These are phyloP conservation scores for Strobilomyces echinocephalus DNA, from an alignment of 768 basidiomycete genomes.

Conservation along the genomic window DNA sequence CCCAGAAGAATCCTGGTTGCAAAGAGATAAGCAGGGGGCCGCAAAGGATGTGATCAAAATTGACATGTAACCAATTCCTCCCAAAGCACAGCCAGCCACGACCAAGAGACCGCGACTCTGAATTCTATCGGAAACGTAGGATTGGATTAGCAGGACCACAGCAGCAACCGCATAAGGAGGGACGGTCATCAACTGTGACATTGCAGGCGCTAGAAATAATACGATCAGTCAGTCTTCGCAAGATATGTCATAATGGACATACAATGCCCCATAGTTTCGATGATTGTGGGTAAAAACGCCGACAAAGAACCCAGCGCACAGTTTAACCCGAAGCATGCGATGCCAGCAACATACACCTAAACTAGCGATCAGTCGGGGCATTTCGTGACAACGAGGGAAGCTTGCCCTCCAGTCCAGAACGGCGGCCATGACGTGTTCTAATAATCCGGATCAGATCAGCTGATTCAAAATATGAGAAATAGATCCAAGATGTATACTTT, in stretches of 20 bases:
- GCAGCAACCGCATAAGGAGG: constrained; percentile 49
- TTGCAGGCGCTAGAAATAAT: constrained; percentile 33
- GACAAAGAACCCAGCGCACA: constrained; percentile 46
- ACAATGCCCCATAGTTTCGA: constrained; percentile 47
- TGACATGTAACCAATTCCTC: constrained; percentile 42
- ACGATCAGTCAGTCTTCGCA: background rate
- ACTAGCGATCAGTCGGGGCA: constrained; percentile 4
- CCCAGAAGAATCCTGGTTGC: constrained; percentile 31
- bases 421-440: constrained; percentile 41
- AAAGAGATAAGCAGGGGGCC: background rate
- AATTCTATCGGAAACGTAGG: constrained; percentile 41
- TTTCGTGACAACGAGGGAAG: background rate
- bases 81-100: constrained; percentile 26
- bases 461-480: background rate
- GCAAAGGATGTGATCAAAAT: background rate
- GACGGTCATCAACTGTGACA: constrained; percentile 48
- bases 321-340: constrained; percentile 47
- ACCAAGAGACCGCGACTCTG: constrained; percentile 40
- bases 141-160: constrained; percentile 32
- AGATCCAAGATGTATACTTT: constrained; percentile 22
- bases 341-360: constrained; percentile 42
- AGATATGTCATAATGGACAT: constrained; percentile 6
- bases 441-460: background rate
- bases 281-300: constrained; percentile 54
- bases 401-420: constrained; percentile 44